Evolutionary conservation across 2,329 filamentous ascomycete genomes (phyloP).

Genomic region (Aspergillus aculeatinus): DNA sequence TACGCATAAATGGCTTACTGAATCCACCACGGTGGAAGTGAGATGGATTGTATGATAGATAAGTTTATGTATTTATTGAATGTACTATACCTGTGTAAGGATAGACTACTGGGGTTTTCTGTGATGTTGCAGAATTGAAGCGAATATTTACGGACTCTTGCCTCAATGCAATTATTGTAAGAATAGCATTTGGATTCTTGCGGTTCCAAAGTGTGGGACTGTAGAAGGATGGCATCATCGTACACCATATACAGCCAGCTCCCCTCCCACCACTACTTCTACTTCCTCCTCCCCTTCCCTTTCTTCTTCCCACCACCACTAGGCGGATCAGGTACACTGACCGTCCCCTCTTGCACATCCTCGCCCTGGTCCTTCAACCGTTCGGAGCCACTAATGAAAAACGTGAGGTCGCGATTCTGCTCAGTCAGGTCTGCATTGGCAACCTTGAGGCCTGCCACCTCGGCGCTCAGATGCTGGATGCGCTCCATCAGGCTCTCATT

Average conservation of each 20-base stretch:
- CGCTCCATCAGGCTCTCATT: conserved; percentile 76
- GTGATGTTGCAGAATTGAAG: no score
- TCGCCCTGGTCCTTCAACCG: conserved; percentile 71
- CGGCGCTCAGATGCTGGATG: conserved; percentile 65
- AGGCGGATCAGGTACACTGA: conserved; percentile 60
- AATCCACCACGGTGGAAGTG: no score
- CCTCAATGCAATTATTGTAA: no score
- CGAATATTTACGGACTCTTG: no score
- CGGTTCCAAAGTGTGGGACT: no score
- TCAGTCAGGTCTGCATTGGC: conserved; percentile 74
- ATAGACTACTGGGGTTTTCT: no score
- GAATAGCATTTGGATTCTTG: no score
- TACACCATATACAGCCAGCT: no score
- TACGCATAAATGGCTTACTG: no score
- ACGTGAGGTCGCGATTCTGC: conserved; percentile 80
- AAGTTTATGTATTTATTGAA: background rate
- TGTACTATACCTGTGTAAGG: background rate
- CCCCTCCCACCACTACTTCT: background rate
- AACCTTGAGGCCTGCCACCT: conserved; percentile 56
- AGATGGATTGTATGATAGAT: background rate
- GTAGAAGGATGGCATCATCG: no score
- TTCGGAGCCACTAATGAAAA: conserved; percentile 83
- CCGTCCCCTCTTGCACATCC: conserved; percentile 72
- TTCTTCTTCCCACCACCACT: conserved; percentile 50
- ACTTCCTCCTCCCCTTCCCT: conserved; percentile 25